phyloP scores from a whole-genome alignment of 2,329 filamentous ascomycete species.

The Arthrinium puccinioides region DNA sequence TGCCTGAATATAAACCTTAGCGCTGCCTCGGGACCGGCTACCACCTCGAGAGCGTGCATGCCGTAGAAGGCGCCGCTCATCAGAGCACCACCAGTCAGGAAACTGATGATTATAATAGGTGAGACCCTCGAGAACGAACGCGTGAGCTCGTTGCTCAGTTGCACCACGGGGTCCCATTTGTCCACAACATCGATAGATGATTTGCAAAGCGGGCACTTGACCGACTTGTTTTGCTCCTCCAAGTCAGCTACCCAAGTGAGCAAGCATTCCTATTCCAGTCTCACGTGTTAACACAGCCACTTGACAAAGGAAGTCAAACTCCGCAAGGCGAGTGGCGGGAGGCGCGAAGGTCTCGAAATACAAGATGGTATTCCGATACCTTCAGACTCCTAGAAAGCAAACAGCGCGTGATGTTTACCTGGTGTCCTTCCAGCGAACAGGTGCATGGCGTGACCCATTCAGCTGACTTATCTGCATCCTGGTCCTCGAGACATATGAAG shows the following conservation, averaged over 20 bases:
- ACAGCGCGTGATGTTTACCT: too few relatives aligned
- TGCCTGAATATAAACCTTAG: conserved; percentile 2
- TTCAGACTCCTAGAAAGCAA: too few relatives aligned
- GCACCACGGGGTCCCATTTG: conserved; percentile 65
- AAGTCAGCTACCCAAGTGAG: conserved; percentile 91
- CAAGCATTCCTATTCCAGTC: conserved; percentile 65
- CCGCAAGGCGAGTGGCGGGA: too few relatives aligned
- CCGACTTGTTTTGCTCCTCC: conserved; percentile 59
- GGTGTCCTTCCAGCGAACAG: conserved; percentile 85
- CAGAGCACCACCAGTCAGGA: conserved; percentile 43
- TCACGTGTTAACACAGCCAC: too few relatives aligned
- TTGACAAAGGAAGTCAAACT: too few relatives aligned
- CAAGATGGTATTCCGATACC: too few relatives aligned
- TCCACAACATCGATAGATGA: conserved; percentile 69
- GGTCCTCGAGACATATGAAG: conserved; percentile 57
- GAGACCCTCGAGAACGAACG: conserved; percentile 44
- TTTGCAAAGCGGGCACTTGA: conserved; percentile 88
- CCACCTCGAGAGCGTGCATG: conserved; percentile 38
- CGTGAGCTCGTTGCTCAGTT: conserved; percentile 53
- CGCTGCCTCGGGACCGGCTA: conserved; percentile 39
- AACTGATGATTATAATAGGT: conserved; percentile 58
- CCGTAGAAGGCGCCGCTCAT: conserved; percentile 49
- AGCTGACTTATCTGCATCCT: conserved; percentile 40
- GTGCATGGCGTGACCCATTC: conserved; percentile 84
- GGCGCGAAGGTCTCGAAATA: too few relatives aligned